A percentile compares a stretch with the other conserved stretches of the same genome.
Evolutionary conservation across 2,329 filamentous ascomycete genomes (phyloP).

Genomic region (Claviceps citrina): DNA sequence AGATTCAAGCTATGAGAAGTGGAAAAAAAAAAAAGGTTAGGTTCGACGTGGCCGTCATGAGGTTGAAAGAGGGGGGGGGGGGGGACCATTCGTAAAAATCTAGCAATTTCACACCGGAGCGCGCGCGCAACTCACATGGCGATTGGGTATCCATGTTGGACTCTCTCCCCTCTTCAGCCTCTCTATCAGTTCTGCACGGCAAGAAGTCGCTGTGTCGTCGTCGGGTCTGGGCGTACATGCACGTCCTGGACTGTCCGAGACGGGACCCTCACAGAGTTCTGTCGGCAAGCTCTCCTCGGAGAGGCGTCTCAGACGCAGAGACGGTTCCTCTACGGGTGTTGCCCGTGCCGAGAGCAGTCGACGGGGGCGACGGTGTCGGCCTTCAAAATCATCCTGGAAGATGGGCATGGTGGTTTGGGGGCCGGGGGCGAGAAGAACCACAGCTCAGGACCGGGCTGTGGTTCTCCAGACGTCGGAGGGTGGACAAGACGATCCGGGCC

Average conservation of each 20-base stretch:
- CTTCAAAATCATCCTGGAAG: slow-evolving; percentile 36
- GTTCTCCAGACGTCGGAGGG: slow-evolving; percentile 6
- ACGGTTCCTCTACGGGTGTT: slow-evolving; percentile 8
- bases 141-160: slow-evolving; percentile 55
- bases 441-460: slow-evolving; percentile 16
- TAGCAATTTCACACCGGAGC: not conserved
- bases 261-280: slow-evolving; percentile 43
- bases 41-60: not conserved
- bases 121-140: slow-evolving; percentile 36
- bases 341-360: slow-evolving; percentile 12
- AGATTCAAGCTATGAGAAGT: slow-evolving; percentile 23
- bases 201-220: slow-evolving; percentile 26
- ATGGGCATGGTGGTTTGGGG: slow-evolving; percentile 35
- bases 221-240: slow-evolving; percentile 12
- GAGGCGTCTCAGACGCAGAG: slow-evolving; percentile 16
- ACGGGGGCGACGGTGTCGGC: slow-evolving; percentile 14
- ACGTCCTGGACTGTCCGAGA: slow-evolving; percentile 27
- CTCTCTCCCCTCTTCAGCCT: slow-evolving; percentile 66
- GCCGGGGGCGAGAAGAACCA: slow-evolving; percentile 16
- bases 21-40: not conserved
- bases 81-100: not conserved
- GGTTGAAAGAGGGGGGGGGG: too few species aligned
- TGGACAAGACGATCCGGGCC: slow-evolving; percentile 8
- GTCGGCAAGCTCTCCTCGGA: slow-evolving; percentile 48
- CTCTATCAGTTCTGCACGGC: slow-evolving; percentile 69